These are phyloP conservation scores for Tranzscheliella williamsii DNA, from an alignment of 1,284 basidiomycete genomes.

Conservation along the genomic window DNA sequence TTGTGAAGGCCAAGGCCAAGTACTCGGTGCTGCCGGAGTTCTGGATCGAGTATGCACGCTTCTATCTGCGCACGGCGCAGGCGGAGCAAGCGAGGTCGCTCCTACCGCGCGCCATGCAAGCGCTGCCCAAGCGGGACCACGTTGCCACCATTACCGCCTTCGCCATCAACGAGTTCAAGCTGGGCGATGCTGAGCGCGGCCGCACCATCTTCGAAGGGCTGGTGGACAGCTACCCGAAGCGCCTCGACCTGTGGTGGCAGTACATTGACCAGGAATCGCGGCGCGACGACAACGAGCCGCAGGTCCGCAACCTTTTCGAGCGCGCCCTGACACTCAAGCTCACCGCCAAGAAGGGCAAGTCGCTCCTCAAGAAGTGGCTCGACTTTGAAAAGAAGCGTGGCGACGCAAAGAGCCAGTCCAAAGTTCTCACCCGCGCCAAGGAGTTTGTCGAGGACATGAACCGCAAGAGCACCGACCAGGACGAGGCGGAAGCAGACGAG, in stretches of 20 bases:
- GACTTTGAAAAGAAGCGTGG: constrained; percentile 83
- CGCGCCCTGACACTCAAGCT: constrained; percentile 81
- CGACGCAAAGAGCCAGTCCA: constrained; percentile 77
- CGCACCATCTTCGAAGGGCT: constrained; percentile 96
- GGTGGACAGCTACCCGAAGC: constrained; percentile 87
- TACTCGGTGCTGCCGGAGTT: constrained; percentile 87
- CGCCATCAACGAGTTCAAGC: constrained; percentile 90
- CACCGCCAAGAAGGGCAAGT: constrained; percentile 94
- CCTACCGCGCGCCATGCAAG: constrained; percentile 85
- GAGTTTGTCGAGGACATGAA: constrained; percentile 65
- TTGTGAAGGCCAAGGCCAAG: constrained; percentile 70
- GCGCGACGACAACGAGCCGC: constrained; percentile 12
- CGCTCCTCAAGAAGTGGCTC: constrained; percentile 84
- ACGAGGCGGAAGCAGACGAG: constrained; percentile 16
- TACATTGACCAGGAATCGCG: constrained; percentile 92
- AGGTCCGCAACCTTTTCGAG: constrained; percentile 73
- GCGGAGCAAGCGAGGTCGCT: constrained; percentile 81
- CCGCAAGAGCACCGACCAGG: constrained; percentile 7
- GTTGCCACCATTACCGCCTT: constrained; percentile 92
- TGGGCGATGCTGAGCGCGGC: constrained; percentile 90
- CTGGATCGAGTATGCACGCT: constrained; percentile 85
- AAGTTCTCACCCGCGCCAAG: constrained; percentile 83
- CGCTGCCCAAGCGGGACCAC: constrained; percentile 92
- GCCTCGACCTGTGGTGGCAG: constrained; percentile 92
- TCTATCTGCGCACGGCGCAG: constrained; percentile 72